Evolutionary conservation across 2,329 filamentous ascomycete genomes (phyloP).

Genomic region (Exserohilum rostratum): DNA sequence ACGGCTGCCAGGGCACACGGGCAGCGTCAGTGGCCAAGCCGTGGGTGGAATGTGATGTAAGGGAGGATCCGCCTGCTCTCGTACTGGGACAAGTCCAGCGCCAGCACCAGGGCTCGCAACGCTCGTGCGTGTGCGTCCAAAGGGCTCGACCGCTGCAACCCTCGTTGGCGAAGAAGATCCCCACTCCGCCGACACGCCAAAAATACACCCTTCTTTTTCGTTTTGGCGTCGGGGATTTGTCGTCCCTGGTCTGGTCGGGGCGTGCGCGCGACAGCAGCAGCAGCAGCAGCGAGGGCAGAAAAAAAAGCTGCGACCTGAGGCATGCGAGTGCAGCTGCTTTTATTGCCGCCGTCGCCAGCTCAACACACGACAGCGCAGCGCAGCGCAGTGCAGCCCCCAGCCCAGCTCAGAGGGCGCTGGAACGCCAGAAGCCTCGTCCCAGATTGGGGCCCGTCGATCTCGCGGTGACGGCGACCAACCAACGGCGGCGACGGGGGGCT

Average conservation of each 20-base stretch:
- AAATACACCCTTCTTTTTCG: slow-evolving; percentile 26
- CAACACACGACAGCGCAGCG: not conserved
- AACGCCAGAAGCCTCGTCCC: slow-evolving; percentile 7
- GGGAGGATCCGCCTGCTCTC: slow-evolving; percentile 11
- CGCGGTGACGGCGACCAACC: slow-evolving; percentile 7
- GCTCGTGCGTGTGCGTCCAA: slow-evolving; percentile 1
- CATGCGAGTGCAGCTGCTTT: too few species aligned
- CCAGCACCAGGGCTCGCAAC: too few species aligned
- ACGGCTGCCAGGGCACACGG: not conserved
- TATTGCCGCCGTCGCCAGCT: not conserved
- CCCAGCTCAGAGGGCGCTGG: slow-evolving; percentile 1
- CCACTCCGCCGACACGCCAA: slow-evolving; percentile 26
- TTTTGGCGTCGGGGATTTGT: slow-evolving; percentile 20
- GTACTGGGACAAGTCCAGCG: not conserved
- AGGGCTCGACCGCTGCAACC: slow-evolving; percentile 22
- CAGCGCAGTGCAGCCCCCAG: not conserved
- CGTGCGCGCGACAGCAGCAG: not conserved
- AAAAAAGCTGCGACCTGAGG: too few species aligned
- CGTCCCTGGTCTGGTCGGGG: slow-evolving; percentile 2
- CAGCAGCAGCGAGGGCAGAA: not conserved
- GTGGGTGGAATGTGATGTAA: slow-evolving; percentile 9
- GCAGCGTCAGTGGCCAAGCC: not conserved
- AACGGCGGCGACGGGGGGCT: slow-evolving; percentile 1
- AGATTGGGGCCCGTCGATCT: slow-evolving; percentile 13
- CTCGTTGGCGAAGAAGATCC: slow-evolving; percentile 19